phyloP scores from a whole-genome alignment of 352 stramenopile species.

The Phytophthora sansomeana region DNA sequence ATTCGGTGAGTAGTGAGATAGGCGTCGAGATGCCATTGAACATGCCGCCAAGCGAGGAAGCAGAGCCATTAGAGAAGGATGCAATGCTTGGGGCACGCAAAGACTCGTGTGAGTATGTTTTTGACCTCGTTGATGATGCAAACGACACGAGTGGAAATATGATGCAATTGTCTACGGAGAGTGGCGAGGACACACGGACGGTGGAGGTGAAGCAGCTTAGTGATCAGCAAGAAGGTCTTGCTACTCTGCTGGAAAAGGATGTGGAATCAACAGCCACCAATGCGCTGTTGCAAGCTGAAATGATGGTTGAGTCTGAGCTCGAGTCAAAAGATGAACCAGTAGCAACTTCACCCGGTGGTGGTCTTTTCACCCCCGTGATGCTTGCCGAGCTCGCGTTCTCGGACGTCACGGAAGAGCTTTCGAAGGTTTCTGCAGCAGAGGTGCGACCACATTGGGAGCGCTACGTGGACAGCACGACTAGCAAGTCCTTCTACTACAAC shows the following conservation, averaged over 20 bases:
- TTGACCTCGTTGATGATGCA: conserved; percentile 27
- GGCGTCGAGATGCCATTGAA: background rate
- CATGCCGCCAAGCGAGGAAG: background rate
- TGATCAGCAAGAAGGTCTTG: conserved; percentile 1
- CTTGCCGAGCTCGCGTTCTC: conserved; percentile 17
- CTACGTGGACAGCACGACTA: conserved; percentile 54
- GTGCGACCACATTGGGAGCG: conserved; percentile 49
- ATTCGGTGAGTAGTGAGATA: conserved; percentile 4
- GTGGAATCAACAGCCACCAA: background rate
- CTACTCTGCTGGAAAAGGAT: conserved; percentile 8
- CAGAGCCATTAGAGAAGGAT: background rate
- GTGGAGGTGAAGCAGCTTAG: conserved; percentile 1
- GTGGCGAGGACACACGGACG: background rate
- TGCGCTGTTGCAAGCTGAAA: conserved; percentile 5
- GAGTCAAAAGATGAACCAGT: background rate
- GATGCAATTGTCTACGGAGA: conserved; percentile 3
- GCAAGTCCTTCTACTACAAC: conserved; percentile 72
- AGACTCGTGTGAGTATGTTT: conserved; percentile 24
- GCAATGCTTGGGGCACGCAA: conserved; percentile 8
- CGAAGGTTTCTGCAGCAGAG: background rate
- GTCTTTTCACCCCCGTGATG: conserved; percentile 2
- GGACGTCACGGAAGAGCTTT: background rate
- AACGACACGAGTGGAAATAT: conserved; percentile 8
- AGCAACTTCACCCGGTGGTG: background rate
- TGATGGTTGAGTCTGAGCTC: background rate